Evolutionary conservation across 2,329 filamentous ascomycete species (phyloP).

Genomic region (Talaromyces sp.): DNA sequence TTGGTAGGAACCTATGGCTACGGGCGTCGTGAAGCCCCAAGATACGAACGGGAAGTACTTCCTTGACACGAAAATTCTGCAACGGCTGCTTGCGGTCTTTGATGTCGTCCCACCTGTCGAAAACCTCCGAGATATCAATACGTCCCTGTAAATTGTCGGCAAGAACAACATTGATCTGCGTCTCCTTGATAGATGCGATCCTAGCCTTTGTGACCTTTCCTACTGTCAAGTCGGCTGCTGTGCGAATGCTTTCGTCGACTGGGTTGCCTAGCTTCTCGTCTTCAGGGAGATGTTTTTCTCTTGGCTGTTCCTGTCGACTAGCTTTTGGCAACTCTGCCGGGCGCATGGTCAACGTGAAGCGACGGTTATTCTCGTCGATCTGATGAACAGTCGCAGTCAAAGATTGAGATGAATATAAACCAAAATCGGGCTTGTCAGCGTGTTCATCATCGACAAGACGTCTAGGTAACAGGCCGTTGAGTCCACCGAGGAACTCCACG

Average conservation of each 20-base stretch:
- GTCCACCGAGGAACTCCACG: conserved; percentile 75
- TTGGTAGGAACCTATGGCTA: conserved; percentile 85
- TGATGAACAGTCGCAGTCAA: conserved; percentile 68
- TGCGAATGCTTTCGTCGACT: conserved; percentile 61
- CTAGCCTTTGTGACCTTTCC: conserved; percentile 72
- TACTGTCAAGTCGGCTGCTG: conserved; percentile 67
- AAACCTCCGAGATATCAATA: conserved; percentile 85
- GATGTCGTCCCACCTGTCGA: conserved; percentile 84
- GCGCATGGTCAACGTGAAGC: conserved; percentile 64
- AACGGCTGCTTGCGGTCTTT: conserved; percentile 76
- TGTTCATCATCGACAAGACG: conserved; percentile 70
- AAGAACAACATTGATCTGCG: conserved; percentile 86
- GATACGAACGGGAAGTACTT: conserved; percentile 69
- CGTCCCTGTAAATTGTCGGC: conserved; percentile 88
- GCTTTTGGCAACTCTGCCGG: conserved; percentile 49
- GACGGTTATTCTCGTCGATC: conserved; percentile 64
- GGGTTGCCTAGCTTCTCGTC: conserved; percentile 48
- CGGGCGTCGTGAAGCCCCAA: conserved; percentile 85
- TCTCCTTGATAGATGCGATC: conserved; percentile 80
- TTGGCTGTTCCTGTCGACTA: conserved; percentile 29
- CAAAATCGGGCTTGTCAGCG: conserved; percentile 67
- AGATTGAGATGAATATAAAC: conserved; percentile 71
- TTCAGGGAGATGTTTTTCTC: conserved; percentile 23
- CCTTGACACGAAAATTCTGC: conserved; percentile 66
- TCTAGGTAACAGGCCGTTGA: conserved; percentile 77